A percentile compares a stretch with the other conserved stretches of the same genome.
Evolutionary conservation across 1,284 basidiomycete genomes (phyloP).

Genomic region (Somion occarium): DNA sequence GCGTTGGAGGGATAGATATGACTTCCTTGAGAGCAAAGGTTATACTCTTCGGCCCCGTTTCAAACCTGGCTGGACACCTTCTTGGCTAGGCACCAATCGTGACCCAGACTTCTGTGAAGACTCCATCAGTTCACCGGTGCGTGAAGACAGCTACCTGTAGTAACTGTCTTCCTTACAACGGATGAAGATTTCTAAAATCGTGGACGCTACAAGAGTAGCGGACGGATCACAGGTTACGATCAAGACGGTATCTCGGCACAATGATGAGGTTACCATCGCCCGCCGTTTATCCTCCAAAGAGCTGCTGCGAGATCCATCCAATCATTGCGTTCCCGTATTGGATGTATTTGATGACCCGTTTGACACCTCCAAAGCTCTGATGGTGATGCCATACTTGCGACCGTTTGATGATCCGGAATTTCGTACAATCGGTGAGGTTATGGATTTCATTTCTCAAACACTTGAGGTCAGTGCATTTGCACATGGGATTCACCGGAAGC

Average conservation of each 20-base stretch:
- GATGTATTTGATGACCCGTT: conserved; percentile 14
- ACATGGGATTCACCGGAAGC: background rate
- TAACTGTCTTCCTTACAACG: background rate
- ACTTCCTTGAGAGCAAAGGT: background rate
- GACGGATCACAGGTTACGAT: background rate
- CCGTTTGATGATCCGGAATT: conserved; percentile 19
- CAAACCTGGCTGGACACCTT: background rate
- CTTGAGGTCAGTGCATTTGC: conserved; percentile 28
- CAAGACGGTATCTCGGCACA: background rate
- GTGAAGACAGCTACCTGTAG: background rate
- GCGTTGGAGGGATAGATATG: background rate
- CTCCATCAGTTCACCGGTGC: background rate
- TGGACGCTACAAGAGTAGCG: background rate
- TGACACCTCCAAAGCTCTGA: conserved; percentile 9
- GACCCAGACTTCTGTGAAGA: background rate
- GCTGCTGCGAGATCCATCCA: conserved; percentile 6
- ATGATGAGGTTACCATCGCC: conserved; percentile 1
- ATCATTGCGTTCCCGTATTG: conserved; percentile 22
- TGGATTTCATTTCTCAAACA: conserved; percentile 24
- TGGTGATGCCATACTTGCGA: conserved; percentile 23
- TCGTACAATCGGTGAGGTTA: conserved; percentile 19
- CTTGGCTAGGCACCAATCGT: conserved; percentile 1
- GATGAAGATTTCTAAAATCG: background rate
- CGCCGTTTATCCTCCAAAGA: background rate
- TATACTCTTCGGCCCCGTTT: background rate